Conservation (phyloP, 1,139 yeast species). For the Magnusiomyces magnusii region DNA sequence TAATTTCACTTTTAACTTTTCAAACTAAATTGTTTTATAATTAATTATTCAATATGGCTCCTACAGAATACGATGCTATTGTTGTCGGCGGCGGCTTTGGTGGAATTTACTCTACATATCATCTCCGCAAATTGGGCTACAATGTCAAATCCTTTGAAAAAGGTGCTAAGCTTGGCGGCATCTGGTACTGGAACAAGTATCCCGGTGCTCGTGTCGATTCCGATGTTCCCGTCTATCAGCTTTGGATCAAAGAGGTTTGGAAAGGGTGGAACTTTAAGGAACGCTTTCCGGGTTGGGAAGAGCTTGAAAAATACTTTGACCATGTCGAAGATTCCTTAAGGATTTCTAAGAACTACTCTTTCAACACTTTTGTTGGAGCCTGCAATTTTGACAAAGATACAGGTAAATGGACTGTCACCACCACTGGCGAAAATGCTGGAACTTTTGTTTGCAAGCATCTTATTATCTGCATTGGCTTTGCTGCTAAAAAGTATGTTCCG, state of each 20-base stretch:
- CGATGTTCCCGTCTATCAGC: conserved; percentile 46
- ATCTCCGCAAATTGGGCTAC: conserved; percentile 35
- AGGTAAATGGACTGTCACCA: conserved; percentile 37
- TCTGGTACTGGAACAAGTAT: conserved; percentile 48
- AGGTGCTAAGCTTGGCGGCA: conserved; percentile 43
- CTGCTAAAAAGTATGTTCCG: conserved; percentile 18
- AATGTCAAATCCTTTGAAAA: conserved; percentile 37
- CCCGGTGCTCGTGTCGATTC: conserved; percentile 46
- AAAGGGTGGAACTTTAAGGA: conserved; percentile 40
- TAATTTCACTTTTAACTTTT: too few relatives aligned
- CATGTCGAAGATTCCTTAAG: conserved; percentile 36
- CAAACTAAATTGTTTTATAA: neutral
- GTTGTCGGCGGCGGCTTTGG: conserved; percentile 46
- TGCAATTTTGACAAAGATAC: conserved; percentile 34
- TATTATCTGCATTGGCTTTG: conserved; percentile 31
- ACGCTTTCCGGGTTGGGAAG: conserved; percentile 41
- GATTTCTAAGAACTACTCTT: conserved; percentile 32
- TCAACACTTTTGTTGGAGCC: conserved; percentile 32
- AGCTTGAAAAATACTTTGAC: conserved; percentile 42
- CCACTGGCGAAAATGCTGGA: conserved; percentile 37
- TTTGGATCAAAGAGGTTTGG: conserved; percentile 40
- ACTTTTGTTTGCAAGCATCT: conserved; percentile 31
- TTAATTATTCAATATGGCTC: conserved; percentile 9
- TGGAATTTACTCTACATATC: conserved; percentile 37
- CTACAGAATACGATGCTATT: conserved; percentile 28